Evolutionary conservation across 805 yeast species (phyloP), one percentile per base, ranked within the genome.

Genomic region (Nakazawaea holstii): DNA sequence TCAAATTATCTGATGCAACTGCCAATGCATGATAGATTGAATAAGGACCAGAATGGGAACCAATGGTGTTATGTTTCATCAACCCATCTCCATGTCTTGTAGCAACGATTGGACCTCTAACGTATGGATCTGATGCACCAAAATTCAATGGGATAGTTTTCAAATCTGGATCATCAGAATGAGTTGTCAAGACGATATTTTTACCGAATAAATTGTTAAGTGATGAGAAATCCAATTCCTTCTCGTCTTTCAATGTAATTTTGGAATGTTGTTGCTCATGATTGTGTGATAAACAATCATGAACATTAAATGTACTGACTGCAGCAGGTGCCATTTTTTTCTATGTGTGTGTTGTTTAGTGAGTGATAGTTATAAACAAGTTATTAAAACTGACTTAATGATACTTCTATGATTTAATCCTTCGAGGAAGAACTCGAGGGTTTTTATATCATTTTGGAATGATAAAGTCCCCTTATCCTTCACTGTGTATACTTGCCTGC

Each of bases 21-120:
- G 85, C 84, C 48, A 81, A 63, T 6, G 86, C 87, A 55, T 80
- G 85, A 64, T 81, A 81, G 41, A 81, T 69, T 26, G 80, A 73
- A 56, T 81, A 81, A 10, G 84, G 76, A 31, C 86, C 86, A 10
- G 83, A 67, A 55, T 79, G 82, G 10, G 84, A 82, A 45, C 87
- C 87, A 52, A 80, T 76, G 36, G 84, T 73, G 56, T 81, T 81
- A 59, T 82, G 82, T 54, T 73, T 74, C 41, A 65, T 49, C 45
- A 78, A 57, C 35, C 84, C 80, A 35, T 70, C 66, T 30, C 68
- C 70, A 49, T 64, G 59, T 59, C 82, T 74, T 3, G 82, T 70
- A 17, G 76, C 78, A 15, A 79, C 78, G 39, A 81, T 62, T 8
- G 87, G 84, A 11, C 84, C 84, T 57, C 87, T 72, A 6, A 55